These are phyloP conservation scores for Globisporangium canariense DNA, from an alignment of 352 stramenopile genomes.

Conservation along the genomic window DNA sequence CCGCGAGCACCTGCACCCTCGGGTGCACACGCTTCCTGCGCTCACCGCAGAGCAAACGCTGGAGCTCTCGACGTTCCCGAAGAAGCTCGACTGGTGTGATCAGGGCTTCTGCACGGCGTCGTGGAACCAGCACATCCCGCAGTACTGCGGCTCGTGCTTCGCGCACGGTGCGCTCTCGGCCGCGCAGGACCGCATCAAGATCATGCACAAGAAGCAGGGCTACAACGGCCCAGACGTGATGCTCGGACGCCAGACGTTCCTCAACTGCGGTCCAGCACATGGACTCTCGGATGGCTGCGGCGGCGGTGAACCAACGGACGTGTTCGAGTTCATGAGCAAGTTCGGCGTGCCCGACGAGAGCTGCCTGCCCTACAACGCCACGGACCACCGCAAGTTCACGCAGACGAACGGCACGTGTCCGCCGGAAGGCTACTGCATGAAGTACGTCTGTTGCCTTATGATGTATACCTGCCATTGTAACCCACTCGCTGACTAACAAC, in stretches of 20 bases:
- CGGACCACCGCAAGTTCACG: conserved; percentile 52
- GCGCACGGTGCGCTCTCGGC: conserved; percentile 55
- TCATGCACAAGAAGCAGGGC: conserved; percentile 38
- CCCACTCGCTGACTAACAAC: background rate
- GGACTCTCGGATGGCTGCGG: conserved; percentile 52
- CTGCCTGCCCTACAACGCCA: conserved; percentile 60
- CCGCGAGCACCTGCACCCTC: conserved; percentile 42
- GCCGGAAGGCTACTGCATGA: conserved; percentile 64
- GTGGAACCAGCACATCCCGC: conserved; percentile 71
- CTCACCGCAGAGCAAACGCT: conserved; percentile 27
- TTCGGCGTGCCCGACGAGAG: conserved; percentile 55
- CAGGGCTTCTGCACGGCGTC: conserved; percentile 50
- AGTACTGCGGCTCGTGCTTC: conserved; percentile 78
- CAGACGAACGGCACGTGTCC: conserved; percentile 52
- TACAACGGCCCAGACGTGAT: conserved; percentile 51
- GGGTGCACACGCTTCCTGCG: conserved; percentile 26
- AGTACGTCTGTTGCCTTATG: conserved; percentile 21
- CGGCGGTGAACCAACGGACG: conserved; percentile 51
- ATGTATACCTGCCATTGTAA: background rate
- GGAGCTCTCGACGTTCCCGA: conserved; percentile 41
- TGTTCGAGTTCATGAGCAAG: conserved; percentile 64
- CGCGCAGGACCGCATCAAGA: conserved; percentile 68
- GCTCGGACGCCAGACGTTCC: conserved; percentile 55
- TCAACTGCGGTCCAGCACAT: conserved; percentile 57
- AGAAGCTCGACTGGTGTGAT: conserved; percentile 86